A percentile compares a stretch with the other conserved stretches of the same genome.
Evolutionary conservation across 345 rosid species (phyloP).

Genomic region (Pelargonium nanum): DNA sequence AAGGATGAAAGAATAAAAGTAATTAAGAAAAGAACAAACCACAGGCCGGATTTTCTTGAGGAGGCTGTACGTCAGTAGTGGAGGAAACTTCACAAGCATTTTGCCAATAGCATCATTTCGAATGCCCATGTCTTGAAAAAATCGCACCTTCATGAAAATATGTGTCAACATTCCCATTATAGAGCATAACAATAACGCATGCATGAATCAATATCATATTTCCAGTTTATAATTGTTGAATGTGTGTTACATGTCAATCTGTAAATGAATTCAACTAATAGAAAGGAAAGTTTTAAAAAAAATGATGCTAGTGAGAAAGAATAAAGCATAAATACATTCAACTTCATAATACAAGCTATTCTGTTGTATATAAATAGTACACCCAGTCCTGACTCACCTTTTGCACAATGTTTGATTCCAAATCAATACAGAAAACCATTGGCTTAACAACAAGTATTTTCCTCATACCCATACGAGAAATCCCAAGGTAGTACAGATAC

Average conservation of each 20-base stretch:
- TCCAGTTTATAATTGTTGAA: not conserved
- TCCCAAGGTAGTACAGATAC: constrained; percentile 77
- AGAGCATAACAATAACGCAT: constrained; percentile 1
- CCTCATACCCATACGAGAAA: constrained; percentile 78
- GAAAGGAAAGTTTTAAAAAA: too few relatives aligned
- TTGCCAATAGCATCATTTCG: constrained; percentile 72
- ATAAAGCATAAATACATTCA: too few relatives aligned
- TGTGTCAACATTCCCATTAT: constrained; percentile 11
- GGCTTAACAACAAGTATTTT: constrained; percentile 79
- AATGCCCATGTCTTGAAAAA: constrained; percentile 74
- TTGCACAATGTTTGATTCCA: constrained; percentile 59
- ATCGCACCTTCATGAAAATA: constrained; percentile 44
- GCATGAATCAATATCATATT: constrained; percentile 1
- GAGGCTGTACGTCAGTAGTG: constrained; percentile 62
- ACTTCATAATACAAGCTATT: too few relatives aligned
- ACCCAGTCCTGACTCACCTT: constrained; percentile 33
- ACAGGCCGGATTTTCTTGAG: constrained; percentile 83
- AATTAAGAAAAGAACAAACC: constrained; percentile 39
- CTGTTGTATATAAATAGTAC: not conserved
- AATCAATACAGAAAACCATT: constrained; percentile 63
- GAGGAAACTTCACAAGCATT: constrained; percentile 88
- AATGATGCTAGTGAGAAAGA: too few relatives aligned
- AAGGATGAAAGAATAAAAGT: not conserved
- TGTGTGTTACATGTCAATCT: too few relatives aligned
- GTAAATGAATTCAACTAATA: too few relatives aligned